These are phyloP conservation scores for Pyracantha coccinea DNA, from an alignment of 331 rosid species.

Conservation along the genomic window DNA sequence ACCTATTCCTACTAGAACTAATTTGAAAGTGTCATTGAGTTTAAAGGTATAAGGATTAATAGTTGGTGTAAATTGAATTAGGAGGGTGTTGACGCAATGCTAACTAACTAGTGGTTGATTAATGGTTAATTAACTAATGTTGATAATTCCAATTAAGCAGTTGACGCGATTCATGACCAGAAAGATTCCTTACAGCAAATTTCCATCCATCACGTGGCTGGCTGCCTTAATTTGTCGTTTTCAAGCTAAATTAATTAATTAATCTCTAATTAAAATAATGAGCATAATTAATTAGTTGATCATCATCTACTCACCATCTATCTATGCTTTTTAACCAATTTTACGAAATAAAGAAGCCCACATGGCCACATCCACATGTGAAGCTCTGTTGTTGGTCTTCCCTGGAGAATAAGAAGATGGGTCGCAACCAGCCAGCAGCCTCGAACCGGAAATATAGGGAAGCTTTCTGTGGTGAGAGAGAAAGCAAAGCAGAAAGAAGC, in stretches of 20 bases:
- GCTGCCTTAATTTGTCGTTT: conserved; percentile 29
- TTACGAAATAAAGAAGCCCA: conserved; percentile 3
- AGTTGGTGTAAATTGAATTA: neutral
- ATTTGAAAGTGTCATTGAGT: neutral
- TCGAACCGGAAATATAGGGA: conserved; percentile 20
- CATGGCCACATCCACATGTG: conserved; percentile 14
- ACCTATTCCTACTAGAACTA: neutral
- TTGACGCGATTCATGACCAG: conserved; percentile 7
- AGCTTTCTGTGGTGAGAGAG: neutral
- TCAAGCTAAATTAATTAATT: neutral
- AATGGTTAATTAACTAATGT: neutral
- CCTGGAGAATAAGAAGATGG: conserved; percentile 14
- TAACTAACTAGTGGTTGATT: conserved; percentile 1
- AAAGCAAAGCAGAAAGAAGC: neutral
- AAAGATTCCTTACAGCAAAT: conserved; percentile 30
- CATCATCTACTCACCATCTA: neutral
- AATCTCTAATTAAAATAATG: neutral
- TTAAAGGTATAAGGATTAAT: neutral
- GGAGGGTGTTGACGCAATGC: neutral
- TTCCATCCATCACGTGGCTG: conserved; percentile 22
- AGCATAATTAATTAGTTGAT: neutral
- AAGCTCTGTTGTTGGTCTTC: conserved; percentile 10
- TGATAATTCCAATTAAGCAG: neutral
- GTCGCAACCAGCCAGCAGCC: neutral
- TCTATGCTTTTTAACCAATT: neutral